phyloP scores from a whole-genome alignment of 441 rosid genomes.

The Daphne laureola region DNA sequence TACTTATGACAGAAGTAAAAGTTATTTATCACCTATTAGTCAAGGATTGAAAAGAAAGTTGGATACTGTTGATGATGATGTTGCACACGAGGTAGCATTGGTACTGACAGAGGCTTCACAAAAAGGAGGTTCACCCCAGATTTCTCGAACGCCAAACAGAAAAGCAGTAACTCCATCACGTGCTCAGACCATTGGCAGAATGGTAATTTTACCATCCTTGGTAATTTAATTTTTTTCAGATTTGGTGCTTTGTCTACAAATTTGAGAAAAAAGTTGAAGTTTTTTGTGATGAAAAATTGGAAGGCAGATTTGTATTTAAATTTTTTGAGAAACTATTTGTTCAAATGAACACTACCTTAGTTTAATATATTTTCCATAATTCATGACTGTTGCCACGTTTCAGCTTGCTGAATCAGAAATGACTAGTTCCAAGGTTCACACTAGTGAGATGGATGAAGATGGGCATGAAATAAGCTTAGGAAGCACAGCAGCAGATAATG shows the following conservation, averaged over 20 bases:
- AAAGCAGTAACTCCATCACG: conserved; percentile 32
- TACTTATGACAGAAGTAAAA: conserved; percentile 43
- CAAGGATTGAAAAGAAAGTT: conserved; percentile 43
- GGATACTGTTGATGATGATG: conserved; percentile 43
- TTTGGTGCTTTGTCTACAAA: conserved; percentile 6
- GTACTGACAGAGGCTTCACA: conserved; percentile 47
- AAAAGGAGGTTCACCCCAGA: conserved; percentile 44
- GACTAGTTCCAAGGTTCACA: conserved; percentile 54
- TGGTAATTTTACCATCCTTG: conserved; percentile 25
- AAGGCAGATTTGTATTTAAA: too few relatives aligned
- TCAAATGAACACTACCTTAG: too few relatives aligned
- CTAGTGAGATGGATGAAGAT: conserved; percentile 54
- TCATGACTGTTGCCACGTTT: conserved; percentile 16
- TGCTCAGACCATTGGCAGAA: conserved; percentile 26
- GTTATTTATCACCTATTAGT: conserved; percentile 51
- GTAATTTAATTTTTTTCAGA: conserved; percentile 8
- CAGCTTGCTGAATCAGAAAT: conserved; percentile 65
- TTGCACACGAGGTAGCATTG: conserved; percentile 48
- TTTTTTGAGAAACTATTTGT: too few relatives aligned
- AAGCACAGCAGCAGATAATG: conserved; percentile 50
- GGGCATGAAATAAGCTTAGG: conserved; percentile 53
- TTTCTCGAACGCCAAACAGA: conserved; percentile 37
- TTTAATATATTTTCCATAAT: conserved; percentile 1
- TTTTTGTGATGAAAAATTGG: too few relatives aligned
- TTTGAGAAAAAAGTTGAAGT: not conserved